These are phyloP conservation scores for Darksidea phi DNA, from an alignment of 495 filamentous ascomycete species.

Conservation along the genomic window DNA sequence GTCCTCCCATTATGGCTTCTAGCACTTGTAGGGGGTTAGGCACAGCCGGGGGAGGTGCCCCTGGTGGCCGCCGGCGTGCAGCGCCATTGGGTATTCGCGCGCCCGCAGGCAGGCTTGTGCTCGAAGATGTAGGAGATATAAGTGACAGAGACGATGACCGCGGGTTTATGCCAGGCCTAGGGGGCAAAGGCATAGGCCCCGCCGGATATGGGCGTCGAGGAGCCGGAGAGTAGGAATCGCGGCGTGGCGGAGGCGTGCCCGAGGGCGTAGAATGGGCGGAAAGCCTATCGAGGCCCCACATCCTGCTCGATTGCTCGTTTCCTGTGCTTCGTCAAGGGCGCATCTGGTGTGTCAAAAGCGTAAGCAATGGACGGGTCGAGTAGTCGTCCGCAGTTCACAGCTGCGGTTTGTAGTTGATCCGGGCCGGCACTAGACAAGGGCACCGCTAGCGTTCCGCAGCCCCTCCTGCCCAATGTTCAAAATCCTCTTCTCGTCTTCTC, in stretches of 20 bases:
- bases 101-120: slow-evolving; percentile 64
- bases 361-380: not conserved
- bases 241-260: slow-evolving; percentile 58
- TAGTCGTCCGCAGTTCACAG: not conserved
- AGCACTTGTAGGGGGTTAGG: slow-evolving; percentile 74
- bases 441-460: slow-evolving; percentile 7
- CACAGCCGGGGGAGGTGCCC: slow-evolving; percentile 52
- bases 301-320: slow-evolving; percentile 40
- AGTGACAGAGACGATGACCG: slow-evolving; percentile 68
- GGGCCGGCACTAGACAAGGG: slow-evolving; percentile 12
- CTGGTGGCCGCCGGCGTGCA: slow-evolving; percentile 51
- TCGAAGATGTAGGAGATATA: slow-evolving; percentile 65
- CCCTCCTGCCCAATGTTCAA: slow-evolving; percentile 20
- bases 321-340: not conserved
- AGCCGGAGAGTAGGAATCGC: slow-evolving; percentile 68
- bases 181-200: slow-evolving; percentile 52
- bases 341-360: not conserved
- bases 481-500: slow-evolving; percentile 28
- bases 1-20: slow-evolving; percentile 63
- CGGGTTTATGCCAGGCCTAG: slow-evolving; percentile 60
- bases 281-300: slow-evolving; percentile 83
- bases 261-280: slow-evolving; percentile 67
- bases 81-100: slow-evolving; percentile 64
- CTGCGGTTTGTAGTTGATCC: slow-evolving; percentile 14
- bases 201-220: slow-evolving; percentile 60